Conservation (phyloP, 2,329 filamentous ascomycete species). For the Talaromyces marneffei region DNA sequence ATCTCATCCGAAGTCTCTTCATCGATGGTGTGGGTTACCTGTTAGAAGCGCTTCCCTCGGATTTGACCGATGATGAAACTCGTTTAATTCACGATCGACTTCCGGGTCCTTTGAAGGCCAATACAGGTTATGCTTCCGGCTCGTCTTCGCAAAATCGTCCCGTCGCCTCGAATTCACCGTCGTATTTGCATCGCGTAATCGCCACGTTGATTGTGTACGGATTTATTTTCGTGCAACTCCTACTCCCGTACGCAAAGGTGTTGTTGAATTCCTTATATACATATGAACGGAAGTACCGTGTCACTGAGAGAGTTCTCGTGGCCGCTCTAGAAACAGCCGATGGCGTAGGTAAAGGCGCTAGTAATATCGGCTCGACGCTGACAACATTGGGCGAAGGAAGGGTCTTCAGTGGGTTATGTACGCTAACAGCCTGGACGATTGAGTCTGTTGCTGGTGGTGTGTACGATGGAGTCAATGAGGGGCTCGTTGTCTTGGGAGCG, state of each 20-base stretch:
- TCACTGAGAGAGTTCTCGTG: conserved; percentile 55
- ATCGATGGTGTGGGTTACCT: conserved; percentile 36
- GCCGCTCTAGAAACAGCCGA: conserved; percentile 50
- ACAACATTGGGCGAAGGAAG: conserved; percentile 59
- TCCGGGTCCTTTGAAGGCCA: conserved; percentile 20
- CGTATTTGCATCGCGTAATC: conserved; percentile 55
- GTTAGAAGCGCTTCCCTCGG: conserved; percentile 30
- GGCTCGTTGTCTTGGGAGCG: conserved; percentile 44
- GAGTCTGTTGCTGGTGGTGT: conserved; percentile 61
- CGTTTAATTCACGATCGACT: conserved; percentile 24
- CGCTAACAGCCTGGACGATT: conserved; percentile 55
- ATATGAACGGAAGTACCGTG: conserved; percentile 61
- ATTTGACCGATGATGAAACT: conserved; percentile 28
- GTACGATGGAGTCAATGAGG: conserved; percentile 57
- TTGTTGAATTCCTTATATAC: conserved; percentile 51
- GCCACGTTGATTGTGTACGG: conserved; percentile 53
- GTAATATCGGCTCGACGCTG: conserved; percentile 51
- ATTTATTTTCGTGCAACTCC: conserved; percentile 55
- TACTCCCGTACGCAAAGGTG: conserved; percentile 56
- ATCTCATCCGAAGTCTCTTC: conserved; percentile 30
- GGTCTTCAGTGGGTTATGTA: conserved; percentile 54
- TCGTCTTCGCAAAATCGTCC: not conserved
- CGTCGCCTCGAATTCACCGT: conserved; percentile 23
- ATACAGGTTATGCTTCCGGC: not conserved
- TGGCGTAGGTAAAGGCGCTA: conserved; percentile 47